These are phyloP conservation scores for Pelargonium citronellum DNA, from an alignment of 441 rosid genomes.

Conservation along the genomic window DNA sequence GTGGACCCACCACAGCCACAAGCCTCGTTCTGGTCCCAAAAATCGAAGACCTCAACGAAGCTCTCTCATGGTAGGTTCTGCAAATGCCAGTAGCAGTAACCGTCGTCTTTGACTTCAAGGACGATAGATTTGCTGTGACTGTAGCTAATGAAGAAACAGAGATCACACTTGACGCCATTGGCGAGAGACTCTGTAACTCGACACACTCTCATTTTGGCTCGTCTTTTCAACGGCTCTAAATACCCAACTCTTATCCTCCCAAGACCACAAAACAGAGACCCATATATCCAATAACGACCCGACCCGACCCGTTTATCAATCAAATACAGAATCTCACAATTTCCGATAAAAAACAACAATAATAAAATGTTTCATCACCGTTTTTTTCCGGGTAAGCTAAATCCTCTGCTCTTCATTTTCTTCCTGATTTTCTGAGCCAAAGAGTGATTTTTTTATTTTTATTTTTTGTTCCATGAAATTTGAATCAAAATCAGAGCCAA, in stretches of 20 bases:
- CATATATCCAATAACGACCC: conserved; percentile 1
- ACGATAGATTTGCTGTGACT: not conserved
- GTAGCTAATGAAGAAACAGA: conserved; percentile 3
- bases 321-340: not conserved
- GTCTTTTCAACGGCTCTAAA: conserved; percentile 7
- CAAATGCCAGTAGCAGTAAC: not conserved
- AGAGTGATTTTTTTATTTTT: conserved; percentile 4
- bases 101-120: not conserved
- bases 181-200: conserved; percentile 8
- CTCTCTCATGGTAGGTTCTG: conserved; percentile 5
- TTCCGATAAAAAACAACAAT: not conserved
- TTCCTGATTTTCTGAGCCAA: conserved; percentile 6
- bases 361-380: not conserved
- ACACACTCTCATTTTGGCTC: conserved; percentile 5
- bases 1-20: conserved; percentile 6
- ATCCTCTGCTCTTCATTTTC: not conserved
- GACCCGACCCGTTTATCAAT: not conserved
- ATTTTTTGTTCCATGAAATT: not conserved
- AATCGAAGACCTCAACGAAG: conserved; percentile 10
- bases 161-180: conserved; percentile 8
- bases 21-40: conserved; percentile 4
- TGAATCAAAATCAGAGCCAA: not conserved
- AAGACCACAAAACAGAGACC: conserved; percentile 5
- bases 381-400: conserved; percentile 3
- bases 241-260: conserved; percentile 9